Evolutionary conservation across 2,329 filamentous ascomycete genomes (phyloP).

Genomic region (Cladosporium sp.): DNA sequence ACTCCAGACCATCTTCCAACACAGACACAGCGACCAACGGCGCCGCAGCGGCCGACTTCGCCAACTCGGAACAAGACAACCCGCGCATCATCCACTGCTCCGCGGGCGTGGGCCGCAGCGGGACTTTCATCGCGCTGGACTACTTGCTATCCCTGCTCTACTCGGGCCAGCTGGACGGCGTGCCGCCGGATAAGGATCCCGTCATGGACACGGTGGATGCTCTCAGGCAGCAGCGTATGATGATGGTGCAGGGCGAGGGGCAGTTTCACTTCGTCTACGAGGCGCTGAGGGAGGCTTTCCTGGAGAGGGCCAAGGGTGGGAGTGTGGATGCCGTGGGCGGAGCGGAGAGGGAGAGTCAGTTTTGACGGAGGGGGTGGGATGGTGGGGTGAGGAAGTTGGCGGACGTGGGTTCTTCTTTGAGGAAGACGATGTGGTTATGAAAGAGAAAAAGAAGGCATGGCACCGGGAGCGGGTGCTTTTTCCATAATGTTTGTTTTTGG

Average conservation of each 20-base stretch:
- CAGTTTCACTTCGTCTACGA: constrained; percentile 90
- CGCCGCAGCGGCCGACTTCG: constrained; percentile 25
- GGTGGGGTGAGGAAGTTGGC: no score
- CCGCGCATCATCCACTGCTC: constrained; percentile 72
- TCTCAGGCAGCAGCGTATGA: constrained; percentile 81
- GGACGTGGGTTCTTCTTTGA: no score
- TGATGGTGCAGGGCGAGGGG: constrained; percentile 87
- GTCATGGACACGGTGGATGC: constrained; percentile 75
- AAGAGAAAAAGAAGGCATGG: no score
- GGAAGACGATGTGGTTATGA: no score
- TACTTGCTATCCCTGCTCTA: constrained; percentile 81
- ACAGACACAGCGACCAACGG: constrained; percentile 16
- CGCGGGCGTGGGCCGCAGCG: constrained; percentile 88
- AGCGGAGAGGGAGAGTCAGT: constrained; percentile 1
- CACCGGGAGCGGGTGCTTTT: no score
- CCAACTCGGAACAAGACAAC: constrained; percentile 42
- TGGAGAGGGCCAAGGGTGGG: constrained; percentile 40
- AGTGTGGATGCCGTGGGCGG: not conserved
- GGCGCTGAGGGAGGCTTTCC: constrained; percentile 71
- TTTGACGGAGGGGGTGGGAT: no score
- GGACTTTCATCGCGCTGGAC: constrained; percentile 95
- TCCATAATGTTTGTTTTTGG: no score
- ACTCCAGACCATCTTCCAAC: constrained; percentile 33
- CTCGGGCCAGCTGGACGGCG: constrained; percentile 59
- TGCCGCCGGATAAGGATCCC: constrained; percentile 55